These are phyloP conservation scores for Stentor coeruleus DNA, from an alignment of 73 alveolate genomes.

Conservation along the genomic window DNA sequence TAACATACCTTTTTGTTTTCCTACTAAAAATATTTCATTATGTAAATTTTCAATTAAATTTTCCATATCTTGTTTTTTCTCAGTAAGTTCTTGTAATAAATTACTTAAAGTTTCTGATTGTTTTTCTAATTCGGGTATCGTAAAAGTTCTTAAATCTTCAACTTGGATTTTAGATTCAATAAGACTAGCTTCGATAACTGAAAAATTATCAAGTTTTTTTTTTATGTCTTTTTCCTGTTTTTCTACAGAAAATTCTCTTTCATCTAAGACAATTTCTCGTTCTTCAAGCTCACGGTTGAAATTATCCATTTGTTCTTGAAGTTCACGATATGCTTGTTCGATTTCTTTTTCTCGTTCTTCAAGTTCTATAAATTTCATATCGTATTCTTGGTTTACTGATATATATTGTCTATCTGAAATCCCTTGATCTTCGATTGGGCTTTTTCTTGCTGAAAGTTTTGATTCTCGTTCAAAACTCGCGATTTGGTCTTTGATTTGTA, in stretches of 20 bases:
- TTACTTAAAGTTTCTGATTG: not conserved
- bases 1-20: not conserved
- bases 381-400: not conserved
- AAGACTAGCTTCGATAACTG: not conserved
- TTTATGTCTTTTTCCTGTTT: not conserved
- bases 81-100: not conserved
- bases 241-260: not conserved
- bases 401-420: not conserved
- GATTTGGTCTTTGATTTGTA: not conserved
- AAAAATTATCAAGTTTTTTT: not conserved
- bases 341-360: not conserved
- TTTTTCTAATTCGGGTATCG: not conserved
- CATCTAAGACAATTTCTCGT: not conserved
- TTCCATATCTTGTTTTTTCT: not conserved
- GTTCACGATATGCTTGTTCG: not conserved
- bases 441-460: not conserved
- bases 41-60: not conserved
- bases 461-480: not conserved
- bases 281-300: not conserved
- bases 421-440: not conserved
- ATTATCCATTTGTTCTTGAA: conserved; percentile 4
- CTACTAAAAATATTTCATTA: not conserved
- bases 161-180: not conserved
- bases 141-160: not conserved
- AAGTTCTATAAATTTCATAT: not conserved